Base-by-base conservation (phyloP, 192 early-diverging fungal genomes). In the Entomortierella parvispora region DNA sequence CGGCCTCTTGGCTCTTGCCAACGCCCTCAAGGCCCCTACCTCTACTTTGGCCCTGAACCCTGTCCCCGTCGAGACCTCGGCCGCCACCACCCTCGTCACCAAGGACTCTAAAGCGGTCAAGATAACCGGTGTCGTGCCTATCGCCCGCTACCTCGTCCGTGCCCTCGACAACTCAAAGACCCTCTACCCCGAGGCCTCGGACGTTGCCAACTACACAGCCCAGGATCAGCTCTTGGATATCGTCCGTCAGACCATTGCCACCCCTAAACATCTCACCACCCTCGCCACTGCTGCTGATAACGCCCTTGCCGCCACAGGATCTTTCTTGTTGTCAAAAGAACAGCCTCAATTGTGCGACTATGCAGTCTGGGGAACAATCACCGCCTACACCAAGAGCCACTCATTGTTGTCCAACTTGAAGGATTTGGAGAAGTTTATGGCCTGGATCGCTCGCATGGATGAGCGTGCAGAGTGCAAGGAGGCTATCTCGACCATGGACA, bases 351-450 rank as follows among this genome's bases (percentile, higher is more conserved):
- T 82, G 29, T 63, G 68, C 17, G 80, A 82, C 63, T 78, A 71
- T 42, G 80, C 80, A 2, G 59, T 78, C 57, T 82, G 80, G 80
- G 71, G 72, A 33, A 53, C 68, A 15, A 74, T 82, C 45, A 76
- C 68, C 22, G 72, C 80, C 52, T 71, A 71, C 12, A 71, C 68
- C 25, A 80, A 80, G 61, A 65, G 57, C 46, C 69, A 68, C 53
- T 71, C 67, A 0, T 43, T 66, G 25, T 61, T 77, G 46, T 59
- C 74, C 45, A 68, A 63, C 48, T 54, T 77, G 25, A 77, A 79
- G 52, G 68, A 69, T 40, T 45, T 79, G 23, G 34, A 58, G 26
- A 51, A 53, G 46, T 79, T 79, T 25, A 58, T 32, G n/a, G 53
- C 77, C 33, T 79, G 77, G 67, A 70, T 62, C 26, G 46, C 20